Conservation (phyloP, 73 alveolate species). For the Tetrahymena thermophila region DNA sequence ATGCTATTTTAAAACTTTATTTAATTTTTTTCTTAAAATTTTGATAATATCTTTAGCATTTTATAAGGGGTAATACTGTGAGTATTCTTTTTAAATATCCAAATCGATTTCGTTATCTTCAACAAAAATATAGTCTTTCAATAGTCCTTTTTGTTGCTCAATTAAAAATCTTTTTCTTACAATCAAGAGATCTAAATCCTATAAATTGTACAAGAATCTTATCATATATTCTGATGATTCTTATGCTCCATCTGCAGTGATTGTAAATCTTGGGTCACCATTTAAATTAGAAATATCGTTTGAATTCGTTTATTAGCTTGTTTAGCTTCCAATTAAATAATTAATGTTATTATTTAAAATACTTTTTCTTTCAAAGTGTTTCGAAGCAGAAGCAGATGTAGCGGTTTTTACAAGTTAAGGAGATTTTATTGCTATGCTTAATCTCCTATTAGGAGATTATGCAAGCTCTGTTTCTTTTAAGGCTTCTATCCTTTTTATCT, state of each 20-base stretch:
- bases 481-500: background rate
- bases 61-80: background rate
- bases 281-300: background rate
- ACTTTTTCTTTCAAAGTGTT: background rate
- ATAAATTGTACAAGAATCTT: background rate
- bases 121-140: background rate
- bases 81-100: background rate
- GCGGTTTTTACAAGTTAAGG: background rate
- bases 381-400: background rate
- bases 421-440: background rate
- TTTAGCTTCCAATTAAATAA: background rate
- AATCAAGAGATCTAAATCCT: background rate
- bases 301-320: background rate
- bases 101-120: background rate
- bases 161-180: background rate
- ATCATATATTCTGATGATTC: background rate
- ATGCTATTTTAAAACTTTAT: too few relatives aligned
- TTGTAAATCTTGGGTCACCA: background rate
- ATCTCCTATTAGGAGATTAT: background rate
- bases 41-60: background rate
- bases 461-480: background rate
- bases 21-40: background rate
- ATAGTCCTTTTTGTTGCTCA: background rate
- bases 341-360: too few relatives aligned
- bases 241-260: background rate